phyloP scores from a whole-genome alignment of 495 filamentous ascomycete species.

The Lasiosphaeris hirsuta region DNA sequence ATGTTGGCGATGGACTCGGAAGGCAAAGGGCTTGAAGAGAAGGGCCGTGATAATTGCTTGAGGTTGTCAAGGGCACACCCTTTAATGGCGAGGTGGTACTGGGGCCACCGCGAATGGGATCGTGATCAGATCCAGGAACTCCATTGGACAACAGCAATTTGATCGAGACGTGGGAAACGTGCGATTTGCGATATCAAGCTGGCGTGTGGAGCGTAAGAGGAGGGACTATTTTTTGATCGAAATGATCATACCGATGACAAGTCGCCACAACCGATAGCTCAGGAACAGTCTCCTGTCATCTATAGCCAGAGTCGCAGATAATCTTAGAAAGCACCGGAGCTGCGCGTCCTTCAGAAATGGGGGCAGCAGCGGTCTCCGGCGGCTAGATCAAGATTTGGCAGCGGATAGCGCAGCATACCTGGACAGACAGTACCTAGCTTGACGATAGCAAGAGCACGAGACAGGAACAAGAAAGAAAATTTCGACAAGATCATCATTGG shows the following conservation, averaged over 20 bases:
- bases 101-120: background rate
- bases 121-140: background rate
- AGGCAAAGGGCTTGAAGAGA: conserved; percentile 10
- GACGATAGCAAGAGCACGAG: conserved; percentile 58
- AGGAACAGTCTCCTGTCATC: conserved; percentile 39
- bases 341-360: conserved; percentile 20
- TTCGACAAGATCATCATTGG: conserved; percentile 32
- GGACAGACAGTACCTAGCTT: conserved; percentile 51
- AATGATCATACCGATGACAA: conserved; percentile 18
- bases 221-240: conserved; percentile 17
- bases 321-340: conserved; percentile 41
- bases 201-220: conserved; percentile 22
- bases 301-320: conserved; percentile 44
- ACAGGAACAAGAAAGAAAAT: conserved; percentile 42
- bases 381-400: conserved; percentile 40
- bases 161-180: conserved; percentile 8
- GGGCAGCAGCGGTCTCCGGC: conserved; percentile 8
- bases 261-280: conserved; percentile 20
- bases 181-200: conserved; percentile 8
- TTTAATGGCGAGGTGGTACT: conserved; percentile 8
- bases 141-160: conserved; percentile 7
- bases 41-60: conserved; percentile 9
- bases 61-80: conserved; percentile 1
- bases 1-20: conserved; percentile 8
- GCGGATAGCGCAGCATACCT: conserved; percentile 48